Conservation (phyloP, 2,329 filamentous ascomycete genomes). For the Cladophialophora chaetospira region DNA sequence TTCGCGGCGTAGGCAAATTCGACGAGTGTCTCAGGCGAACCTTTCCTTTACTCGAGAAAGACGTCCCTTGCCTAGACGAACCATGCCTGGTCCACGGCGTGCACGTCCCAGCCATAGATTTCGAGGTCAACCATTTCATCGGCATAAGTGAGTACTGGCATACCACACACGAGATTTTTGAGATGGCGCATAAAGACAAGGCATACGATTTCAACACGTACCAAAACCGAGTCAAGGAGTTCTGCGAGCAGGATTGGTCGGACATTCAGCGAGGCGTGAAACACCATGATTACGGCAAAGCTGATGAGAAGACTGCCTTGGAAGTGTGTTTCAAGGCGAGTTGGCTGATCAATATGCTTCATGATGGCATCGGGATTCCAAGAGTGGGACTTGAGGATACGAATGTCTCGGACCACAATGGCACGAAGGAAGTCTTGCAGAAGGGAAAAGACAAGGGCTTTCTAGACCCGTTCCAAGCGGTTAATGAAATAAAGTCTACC, state of each 20-base stretch:
- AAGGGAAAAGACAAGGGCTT: constrained; percentile 74
- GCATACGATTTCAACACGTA: constrained; percentile 90
- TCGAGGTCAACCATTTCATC: constrained; percentile 95
- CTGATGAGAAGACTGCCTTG: constrained; percentile 71
- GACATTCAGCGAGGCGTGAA: constrained; percentile 69
- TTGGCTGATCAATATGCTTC: constrained; percentile 95
- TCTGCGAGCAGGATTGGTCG: constrained; percentile 82
- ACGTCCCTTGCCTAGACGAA: constrained; percentile 76
- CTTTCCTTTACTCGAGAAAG: constrained; percentile 85
- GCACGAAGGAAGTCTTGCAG: constrained; percentile 69
- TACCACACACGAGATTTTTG: constrained; percentile 92
- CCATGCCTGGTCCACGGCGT: constrained; percentile 90
- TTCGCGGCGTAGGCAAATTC: constrained; percentile 85
- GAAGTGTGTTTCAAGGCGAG: constrained; percentile 97
- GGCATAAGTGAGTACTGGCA: constrained; percentile 99
- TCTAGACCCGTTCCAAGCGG: constrained; percentile 83
- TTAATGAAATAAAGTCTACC: constrained; percentile 85
- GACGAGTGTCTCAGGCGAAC: constrained; percentile 80
- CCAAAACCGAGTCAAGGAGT: constrained; percentile 78
- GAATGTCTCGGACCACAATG: constrained; percentile 60
- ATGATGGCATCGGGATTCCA: constrained; percentile 93
- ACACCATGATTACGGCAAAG: constrained; percentile 69
- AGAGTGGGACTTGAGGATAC: constrained; percentile 74
- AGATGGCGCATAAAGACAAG: constrained; percentile 71
- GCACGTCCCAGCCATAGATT: constrained; percentile 93